Percentiles rank a stretch among this genome's conserved stretches.
These are phyloP conservation scores for Teratosphaeriaceae sp. DNA, from an alignment of 2,329 filamentous ascomycete genomes.

Conservation along the genomic window DNA sequence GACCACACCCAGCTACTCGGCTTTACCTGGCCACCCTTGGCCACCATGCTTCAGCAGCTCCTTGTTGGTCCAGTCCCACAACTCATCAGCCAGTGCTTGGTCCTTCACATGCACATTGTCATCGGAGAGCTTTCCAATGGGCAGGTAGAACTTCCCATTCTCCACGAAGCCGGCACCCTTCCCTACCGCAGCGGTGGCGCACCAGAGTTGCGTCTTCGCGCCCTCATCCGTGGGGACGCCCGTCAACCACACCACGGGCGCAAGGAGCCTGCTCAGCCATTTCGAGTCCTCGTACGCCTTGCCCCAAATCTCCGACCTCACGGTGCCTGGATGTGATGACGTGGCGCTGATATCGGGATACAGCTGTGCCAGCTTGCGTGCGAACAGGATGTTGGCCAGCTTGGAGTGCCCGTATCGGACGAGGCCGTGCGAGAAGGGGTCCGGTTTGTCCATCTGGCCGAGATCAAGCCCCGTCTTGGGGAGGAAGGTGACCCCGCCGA, in stretches of 20 bases:
- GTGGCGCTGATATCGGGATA: conserved; percentile 41
- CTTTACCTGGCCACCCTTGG: background rate
- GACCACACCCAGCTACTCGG: background rate
- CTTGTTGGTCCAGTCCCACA: conserved; percentile 33
- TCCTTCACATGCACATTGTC: conserved; percentile 18
- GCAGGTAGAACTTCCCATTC: conserved; percentile 40
- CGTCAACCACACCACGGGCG: conserved; percentile 5
- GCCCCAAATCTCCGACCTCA: conserved; percentile 38
- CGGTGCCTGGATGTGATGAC: conserved; percentile 44
- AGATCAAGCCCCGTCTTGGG: conserved; percentile 14
- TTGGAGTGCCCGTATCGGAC: conserved; percentile 44
- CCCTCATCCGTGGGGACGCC: conserved; percentile 23
- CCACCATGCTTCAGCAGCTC: conserved; percentile 1
- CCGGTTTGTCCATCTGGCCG: conserved; percentile 29
- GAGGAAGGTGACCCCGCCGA: conserved; percentile 18
- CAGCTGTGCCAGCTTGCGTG: conserved; percentile 34
- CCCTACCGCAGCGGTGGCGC: conserved; percentile 23
- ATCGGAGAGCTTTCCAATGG: conserved; percentile 26
- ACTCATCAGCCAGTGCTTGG: conserved; percentile 20
- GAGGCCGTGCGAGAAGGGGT: conserved; percentile 19
- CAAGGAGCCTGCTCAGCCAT: conserved; percentile 8
- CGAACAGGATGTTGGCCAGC: conserved; percentile 45
- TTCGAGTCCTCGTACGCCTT: conserved; percentile 2
- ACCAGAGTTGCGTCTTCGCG: conserved; percentile 39
- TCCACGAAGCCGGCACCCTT: conserved; percentile 21